Evolutionary conservation across 2,329 filamentous ascomycete species (phyloP).

Genomic region (Rutstroemia sp.): DNA sequence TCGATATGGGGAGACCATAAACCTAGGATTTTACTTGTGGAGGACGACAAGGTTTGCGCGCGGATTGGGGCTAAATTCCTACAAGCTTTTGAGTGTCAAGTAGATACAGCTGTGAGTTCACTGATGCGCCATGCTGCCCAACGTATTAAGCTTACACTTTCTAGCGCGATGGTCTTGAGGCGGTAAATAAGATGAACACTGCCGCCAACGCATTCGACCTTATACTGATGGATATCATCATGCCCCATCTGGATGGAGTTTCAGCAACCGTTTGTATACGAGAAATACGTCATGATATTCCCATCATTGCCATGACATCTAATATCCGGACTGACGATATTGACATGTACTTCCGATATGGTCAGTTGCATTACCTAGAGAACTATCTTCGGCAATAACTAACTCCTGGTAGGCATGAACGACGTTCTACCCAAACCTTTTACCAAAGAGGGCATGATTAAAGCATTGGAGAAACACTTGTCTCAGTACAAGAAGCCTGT

Average conservation of each 20-base stretch:
- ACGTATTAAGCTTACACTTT: conserved; percentile 14
- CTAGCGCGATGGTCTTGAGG: conserved; percentile 80
- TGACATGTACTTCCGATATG: conserved; percentile 93
- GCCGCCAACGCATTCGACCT: conserved; percentile 47
- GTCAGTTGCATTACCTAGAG: conserved; percentile 44
- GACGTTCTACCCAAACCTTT: conserved; percentile 96
- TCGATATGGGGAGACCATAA: conserved; percentile 52
- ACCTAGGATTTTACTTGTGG: conserved; percentile 83
- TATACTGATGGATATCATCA: conserved; percentile 91
- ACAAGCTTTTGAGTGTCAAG: conserved; percentile 55
- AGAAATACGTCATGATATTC: conserved; percentile 72
- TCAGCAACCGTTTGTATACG: conserved; percentile 91
- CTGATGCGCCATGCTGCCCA: neutral
- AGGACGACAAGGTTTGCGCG: conserved; percentile 65
- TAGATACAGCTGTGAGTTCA: conserved; percentile 58
- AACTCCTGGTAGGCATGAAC: conserved; percentile 69
- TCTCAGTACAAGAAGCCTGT: conserved; percentile 68
- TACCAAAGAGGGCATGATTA: conserved; percentile 77
- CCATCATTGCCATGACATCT: conserved; percentile 97
- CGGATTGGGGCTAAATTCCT: conserved; percentile 63
- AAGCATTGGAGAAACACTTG: conserved; percentile 83
- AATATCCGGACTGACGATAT: conserved; percentile 97
- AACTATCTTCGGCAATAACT: conserved; percentile 19
- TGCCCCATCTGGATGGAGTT: conserved; percentile 92
- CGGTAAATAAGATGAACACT: conserved; percentile 72